A percentile compares a stretch with the other conserved stretches of the same genome.
Evolutionary conservation across 2,329 filamentous ascomycete genomes (phyloP).

Genomic region (Monosporascus sp.): DNA sequence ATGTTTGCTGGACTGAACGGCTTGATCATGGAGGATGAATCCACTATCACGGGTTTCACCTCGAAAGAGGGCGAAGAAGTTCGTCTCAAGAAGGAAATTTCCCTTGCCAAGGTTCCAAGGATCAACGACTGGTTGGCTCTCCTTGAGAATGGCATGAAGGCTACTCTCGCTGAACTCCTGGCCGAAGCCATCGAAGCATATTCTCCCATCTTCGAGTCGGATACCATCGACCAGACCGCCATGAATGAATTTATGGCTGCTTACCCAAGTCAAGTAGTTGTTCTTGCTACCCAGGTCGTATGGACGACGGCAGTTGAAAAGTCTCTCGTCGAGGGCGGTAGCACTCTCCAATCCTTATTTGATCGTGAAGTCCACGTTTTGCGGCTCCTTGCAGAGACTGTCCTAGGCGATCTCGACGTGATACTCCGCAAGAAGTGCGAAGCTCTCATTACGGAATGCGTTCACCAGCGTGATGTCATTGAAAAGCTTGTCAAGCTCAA

Average conservation of each 20-base stretch:
- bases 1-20: slow-evolving; percentile 98
- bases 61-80: slow-evolving; percentile 95
- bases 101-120: slow-evolving; percentile 84
- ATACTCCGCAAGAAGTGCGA: slow-evolving; percentile 95
- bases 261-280: slow-evolving; percentile 92
- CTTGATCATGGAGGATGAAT: slow-evolving; percentile 84
- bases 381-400: slow-evolving; percentile 78
- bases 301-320: slow-evolving; percentile 88
- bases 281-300: slow-evolving; percentile 86
- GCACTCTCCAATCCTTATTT: slow-evolving; percentile 64
- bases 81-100: slow-evolving; percentile 83
- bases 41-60: slow-evolving; percentile 83
- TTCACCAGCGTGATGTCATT: slow-evolving; percentile 92
- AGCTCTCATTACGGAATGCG: slow-evolving; percentile 96
- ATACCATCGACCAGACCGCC: slow-evolving; percentile 62
- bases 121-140: slow-evolving; percentile 99
- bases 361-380: slow-evolving; percentile 82
- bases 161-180: slow-evolving; percentile 83
- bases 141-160: slow-evolving; percentile 89
- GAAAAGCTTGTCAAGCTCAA: slow-evolving; percentile 75
- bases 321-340: slow-evolving; percentile 66
- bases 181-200: slow-evolving; percentile 83
- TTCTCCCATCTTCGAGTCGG: slow-evolving; percentile 67
- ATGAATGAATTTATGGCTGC: slow-evolving; percentile 76
- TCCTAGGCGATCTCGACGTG: slow-evolving; percentile 81